A percentile compares a stretch with the other conserved stretches of the same genome.
phyloP scores from a whole-genome alignment of 2,329 filamentous ascomycete genomes.

The Fusarium burgessii region DNA sequence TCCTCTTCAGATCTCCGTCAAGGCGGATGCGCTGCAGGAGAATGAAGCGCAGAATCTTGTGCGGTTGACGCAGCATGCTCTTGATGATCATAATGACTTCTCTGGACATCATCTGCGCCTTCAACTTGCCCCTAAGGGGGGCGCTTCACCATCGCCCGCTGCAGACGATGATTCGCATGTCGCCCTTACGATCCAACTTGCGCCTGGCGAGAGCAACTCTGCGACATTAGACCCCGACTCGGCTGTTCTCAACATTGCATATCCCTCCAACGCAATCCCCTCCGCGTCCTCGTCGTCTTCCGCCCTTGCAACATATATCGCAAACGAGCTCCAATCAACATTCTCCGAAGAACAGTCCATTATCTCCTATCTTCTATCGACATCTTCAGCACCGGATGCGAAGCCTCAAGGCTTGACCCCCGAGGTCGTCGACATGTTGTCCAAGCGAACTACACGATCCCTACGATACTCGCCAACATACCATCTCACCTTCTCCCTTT shows the following conservation, averaged over 20 bases:
- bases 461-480: slow-evolving; percentile 95
- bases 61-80: slow-evolving; percentile 83
- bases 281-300: slow-evolving; percentile 77
- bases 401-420: slow-evolving; percentile 61
- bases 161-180: slow-evolving; percentile 60
- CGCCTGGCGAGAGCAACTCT: slow-evolving; percentile 70
- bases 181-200: slow-evolving; percentile 78
- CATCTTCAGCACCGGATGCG: slow-evolving; percentile 60
- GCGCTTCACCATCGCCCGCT: slow-evolving; percentile 28
- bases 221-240: slow-evolving; percentile 76
- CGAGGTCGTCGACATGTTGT: slow-evolving; percentile 67
- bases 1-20: slow-evolving; percentile 83
- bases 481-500: slow-evolving; percentile 94
- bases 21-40: slow-evolving; percentile 73
- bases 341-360: slow-evolving; percentile 92
- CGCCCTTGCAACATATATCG: slow-evolving; percentile 80
- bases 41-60: slow-evolving; percentile 79
- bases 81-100: slow-evolving; percentile 90
- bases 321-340: slow-evolving; percentile 78
- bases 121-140: slow-evolving; percentile 49
- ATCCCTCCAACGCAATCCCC: slow-evolving; percentile 76
- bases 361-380: slow-evolving; percentile 79
- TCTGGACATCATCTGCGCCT: slow-evolving; percentile 82
- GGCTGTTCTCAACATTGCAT: slow-evolving; percentile 81
- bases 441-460: slow-evolving; percentile 82